Base-by-base conservation (phyloP, 768 basidiomycete genomes). In the Pleurotus giganteus region DNA sequence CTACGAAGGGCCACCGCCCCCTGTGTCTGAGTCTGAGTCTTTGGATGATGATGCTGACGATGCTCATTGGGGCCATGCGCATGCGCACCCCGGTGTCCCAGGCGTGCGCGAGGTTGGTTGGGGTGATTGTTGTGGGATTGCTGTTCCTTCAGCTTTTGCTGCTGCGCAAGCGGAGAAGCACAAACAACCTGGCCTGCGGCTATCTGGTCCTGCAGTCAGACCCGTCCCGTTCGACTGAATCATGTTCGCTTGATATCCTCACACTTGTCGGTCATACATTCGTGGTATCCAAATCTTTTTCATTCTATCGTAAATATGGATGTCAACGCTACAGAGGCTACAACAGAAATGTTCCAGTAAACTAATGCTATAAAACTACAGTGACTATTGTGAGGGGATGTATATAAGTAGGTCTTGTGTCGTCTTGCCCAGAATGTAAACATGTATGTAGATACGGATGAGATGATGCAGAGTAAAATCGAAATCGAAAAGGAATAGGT, bases 51-150 rank as follows among this genome's bases (percentile, higher is more conserved):
- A n/a, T n/a, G n/a, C n/a, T n/a, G n/a, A n/a, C n/a, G n/a, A n/a
- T 43, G 71, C 69, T 0, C 75, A 84, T 60, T 65, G 69, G 15
- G 82, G 81, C 0, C 84, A 86, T 61, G 71, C 69, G 0, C 84
- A 84, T 62, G 68, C 71, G 5, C 67, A 71, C 56, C 56, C 47
- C 3, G 76, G 76, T 42, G 63, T 66, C 3, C 75, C 77, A 32
- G 75, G 73, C 0, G 73, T 72, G n/a, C 65, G 67, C 49, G 76
- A 79, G 49, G 74, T 79, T 29, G 85, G 88, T 2, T 92, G 91
- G 89, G 92, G 89, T 0, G 91, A 96, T 60, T 94, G 94, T 65
- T 95, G 94, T 68, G 92, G 93, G 0, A 96, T 95, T 57, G 86
- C 85, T 0, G 84, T 96, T 4, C 94, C 94, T 3, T 86, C 84